A percentile compares a stretch with the other conserved stretches of the same genome.
Evolutionary conservation across 495 filamentous ascomycete species (phyloP).

Genomic region (Aspergillus haitiensis): DNA sequence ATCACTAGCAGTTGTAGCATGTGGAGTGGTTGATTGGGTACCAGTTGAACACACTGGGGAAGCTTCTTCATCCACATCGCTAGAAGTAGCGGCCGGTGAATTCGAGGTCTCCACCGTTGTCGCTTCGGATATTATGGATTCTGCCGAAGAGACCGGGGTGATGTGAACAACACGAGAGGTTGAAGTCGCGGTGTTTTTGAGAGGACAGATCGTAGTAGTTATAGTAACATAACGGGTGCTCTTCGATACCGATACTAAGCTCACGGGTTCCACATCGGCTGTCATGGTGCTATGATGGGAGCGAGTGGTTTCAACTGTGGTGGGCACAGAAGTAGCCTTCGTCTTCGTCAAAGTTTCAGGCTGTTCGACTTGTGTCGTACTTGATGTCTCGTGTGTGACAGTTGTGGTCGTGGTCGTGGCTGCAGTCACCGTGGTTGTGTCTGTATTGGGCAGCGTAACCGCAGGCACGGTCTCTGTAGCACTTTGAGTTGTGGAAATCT

Average conservation of each 20-base stretch:
- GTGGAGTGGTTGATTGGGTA: too few relatives aligned
- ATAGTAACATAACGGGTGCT: constrained; percentile 21
- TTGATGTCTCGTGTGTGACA: background rate
- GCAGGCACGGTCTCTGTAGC: background rate
- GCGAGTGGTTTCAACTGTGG: too few relatives aligned
- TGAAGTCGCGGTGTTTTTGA: constrained; percentile 1
- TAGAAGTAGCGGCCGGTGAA: background rate
- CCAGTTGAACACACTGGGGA: too few relatives aligned
- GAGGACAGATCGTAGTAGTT: constrained; percentile 20
- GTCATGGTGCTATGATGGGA: background rate
- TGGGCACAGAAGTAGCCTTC: too few relatives aligned
- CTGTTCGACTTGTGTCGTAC: background rate
- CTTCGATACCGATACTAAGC: constrained; percentile 9
- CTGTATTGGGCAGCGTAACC: background rate
- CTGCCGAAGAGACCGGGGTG: background rate
- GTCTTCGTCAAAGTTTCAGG: too few relatives aligned
- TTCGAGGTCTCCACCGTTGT: background rate
- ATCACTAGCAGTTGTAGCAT: too few relatives aligned
- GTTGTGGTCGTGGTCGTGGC: constrained; percentile 6
- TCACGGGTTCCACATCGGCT: constrained; percentile 4
- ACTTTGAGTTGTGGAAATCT: background rate
- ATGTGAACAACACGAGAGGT: constrained; percentile 1
- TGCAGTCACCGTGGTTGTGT: constrained; percentile 2
- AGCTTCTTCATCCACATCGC: background rate
- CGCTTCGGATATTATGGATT: background rate